Conservation (phyloP, 2,329 filamentous ascomycete species). For the Juglanconis juglandina region DNA sequence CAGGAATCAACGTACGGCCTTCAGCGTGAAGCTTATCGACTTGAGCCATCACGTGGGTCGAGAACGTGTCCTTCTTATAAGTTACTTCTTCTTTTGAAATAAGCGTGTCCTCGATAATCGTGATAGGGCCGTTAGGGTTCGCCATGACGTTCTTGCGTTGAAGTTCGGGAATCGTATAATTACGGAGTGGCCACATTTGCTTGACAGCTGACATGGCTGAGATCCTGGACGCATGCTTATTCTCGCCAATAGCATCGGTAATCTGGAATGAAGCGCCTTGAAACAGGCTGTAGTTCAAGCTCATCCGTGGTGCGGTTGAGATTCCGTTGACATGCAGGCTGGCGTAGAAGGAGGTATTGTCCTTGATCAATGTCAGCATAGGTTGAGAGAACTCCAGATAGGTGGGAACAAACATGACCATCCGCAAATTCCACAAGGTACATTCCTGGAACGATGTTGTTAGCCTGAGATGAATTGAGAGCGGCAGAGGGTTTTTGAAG, state of each 20-base stretch:
- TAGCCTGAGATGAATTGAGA: not conserved
- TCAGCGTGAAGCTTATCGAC: slow-evolving; percentile 39
- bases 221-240: slow-evolving; percentile 20
- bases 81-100: not conserved
- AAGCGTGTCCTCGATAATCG: not conserved
- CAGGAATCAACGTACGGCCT: slow-evolving; percentile 24
- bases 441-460: slow-evolving; percentile 5
- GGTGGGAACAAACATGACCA: slow-evolving; percentile 9
- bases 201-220: slow-evolving; percentile 24
- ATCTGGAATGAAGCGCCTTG: slow-evolving; percentile 22
- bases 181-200: slow-evolving; percentile 29
- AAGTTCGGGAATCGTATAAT: slow-evolving; percentile 12
- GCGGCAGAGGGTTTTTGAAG: not conserved
- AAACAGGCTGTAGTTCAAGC: slow-evolving; percentile 22
- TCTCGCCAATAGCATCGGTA: slow-evolving; percentile 6
- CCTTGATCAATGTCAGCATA: not conserved
- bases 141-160: not conserved
- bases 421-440: slow-evolving; percentile 25
- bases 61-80: slow-evolving; percentile 14
- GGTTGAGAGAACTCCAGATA: not conserved
- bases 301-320: slow-evolving; percentile 19
- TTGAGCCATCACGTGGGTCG: slow-evolving; percentile 31
- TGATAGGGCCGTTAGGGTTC: not conserved
- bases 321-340: slow-evolving; percentile 17
- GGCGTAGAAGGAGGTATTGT: slow-evolving; percentile 20